These are phyloP conservation scores for Naegleria gruberi DNA, from an alignment of 208 protist genomes.

Conservation along the genomic window DNA sequence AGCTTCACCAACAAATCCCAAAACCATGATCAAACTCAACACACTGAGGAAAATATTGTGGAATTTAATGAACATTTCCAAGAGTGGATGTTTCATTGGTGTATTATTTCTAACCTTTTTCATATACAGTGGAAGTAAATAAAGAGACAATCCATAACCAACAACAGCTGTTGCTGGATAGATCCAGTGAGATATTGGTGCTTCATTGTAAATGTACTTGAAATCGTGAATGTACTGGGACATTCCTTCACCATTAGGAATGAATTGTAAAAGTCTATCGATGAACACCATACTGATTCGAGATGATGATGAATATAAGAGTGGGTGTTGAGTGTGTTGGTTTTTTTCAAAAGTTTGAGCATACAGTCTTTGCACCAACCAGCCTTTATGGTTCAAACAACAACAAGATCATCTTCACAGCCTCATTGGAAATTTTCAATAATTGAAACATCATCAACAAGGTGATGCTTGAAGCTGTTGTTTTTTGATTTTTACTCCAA, in stretches of 20 bases:
- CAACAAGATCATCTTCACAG: no score
- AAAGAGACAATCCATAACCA: not conserved
- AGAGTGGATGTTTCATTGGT: not conserved
- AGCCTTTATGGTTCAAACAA: no score
- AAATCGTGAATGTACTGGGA: no score
- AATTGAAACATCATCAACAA: no score
- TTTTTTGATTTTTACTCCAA: no score
- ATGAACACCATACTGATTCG: not conserved
- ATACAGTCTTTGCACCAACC: no score
- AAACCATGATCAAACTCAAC: not conserved
- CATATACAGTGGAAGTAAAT: not conserved
- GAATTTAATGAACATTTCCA: not conserved
- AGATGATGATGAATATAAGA: no score
- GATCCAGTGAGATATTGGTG: not conserved
- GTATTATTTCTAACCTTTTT: not conserved
- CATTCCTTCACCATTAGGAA: not conserved
- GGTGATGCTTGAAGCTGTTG: no score
- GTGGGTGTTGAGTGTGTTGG: not conserved
- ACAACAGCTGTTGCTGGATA: not conserved
- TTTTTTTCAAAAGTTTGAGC: no score
- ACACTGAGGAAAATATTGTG: not conserved
- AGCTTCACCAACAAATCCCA: not conserved
- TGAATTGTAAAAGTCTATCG: not conserved
- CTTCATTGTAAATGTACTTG: no score
- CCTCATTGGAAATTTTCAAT: no score